Base-by-base conservation (phyloP, 1,284 basidiomycete species). In the Pyrrhoderma lamaoense region DNA sequence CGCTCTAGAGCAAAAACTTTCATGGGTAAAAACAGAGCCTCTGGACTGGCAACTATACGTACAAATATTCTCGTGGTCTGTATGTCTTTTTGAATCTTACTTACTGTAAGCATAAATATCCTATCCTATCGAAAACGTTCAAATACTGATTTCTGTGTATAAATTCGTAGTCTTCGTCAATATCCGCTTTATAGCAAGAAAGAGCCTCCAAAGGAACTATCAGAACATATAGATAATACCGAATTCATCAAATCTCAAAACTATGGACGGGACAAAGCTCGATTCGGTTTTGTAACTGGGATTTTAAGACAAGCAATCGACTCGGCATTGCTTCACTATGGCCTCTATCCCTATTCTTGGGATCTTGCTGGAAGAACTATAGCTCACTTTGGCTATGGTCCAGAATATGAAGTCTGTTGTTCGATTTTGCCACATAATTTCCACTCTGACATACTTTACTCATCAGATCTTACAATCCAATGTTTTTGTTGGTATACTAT, bases 231-330 rank as follows among this genome's bases (percentile, higher is more conserved):
- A 58, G 75, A 77, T 5, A 65, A 72, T 14, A 80, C 86, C 1
- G 84, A 83, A 5, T 96, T 93, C 67, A 70, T 80, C 55, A 96
- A 96, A 62, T 93, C 92, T 0, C 94, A 98, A 66, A 69, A 73
- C 22, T 99, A 99, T 70, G 91, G 93, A 16, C 79, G 77, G 46
- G 91, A 95, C 76, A 97, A 98, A 70, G 86, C 93, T n/a, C 78
- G 79, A 60, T 95, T 89, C 67, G 77, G 80, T 1, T 70, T 96
- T 43, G 65, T 92, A 57, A 80, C 85, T 0, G 81, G 82, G 1
- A 57, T 93, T 51, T 81, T 85, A 65, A 82, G 82, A 62, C 88
- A 92, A 63, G 60, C 75, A 38, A 62, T 91, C 23, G 86, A 89
- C 56, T 86, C 85, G 13, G 63, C 69, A 5, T 68, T 94, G 67